phyloP scores from a whole-genome alignment of 768 basidiomycete species.

The Suillus occidentalis region DNA sequence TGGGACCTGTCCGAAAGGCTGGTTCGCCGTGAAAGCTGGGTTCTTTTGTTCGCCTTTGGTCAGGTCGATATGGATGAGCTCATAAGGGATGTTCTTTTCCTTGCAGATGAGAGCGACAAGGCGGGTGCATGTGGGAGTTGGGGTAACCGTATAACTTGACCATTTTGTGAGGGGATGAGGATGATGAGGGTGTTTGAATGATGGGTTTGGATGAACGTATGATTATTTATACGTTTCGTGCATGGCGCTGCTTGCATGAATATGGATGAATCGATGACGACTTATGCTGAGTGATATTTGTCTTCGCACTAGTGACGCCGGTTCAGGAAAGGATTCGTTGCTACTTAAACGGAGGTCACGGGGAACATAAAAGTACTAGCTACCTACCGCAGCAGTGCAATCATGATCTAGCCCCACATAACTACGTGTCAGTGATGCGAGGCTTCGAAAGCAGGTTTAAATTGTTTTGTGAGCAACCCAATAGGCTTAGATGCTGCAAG shows the following conservation, averaged over 20 bases:
- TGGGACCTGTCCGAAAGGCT: conserved; percentile 61
- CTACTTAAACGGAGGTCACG: too few species aligned
- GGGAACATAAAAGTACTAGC: too few species aligned
- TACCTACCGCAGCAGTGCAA: too few species aligned
- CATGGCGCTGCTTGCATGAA: background rate
- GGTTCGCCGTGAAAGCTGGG: conserved; percentile 41
- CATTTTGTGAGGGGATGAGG: conserved; percentile 23
- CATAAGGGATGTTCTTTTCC: conserved; percentile 59
- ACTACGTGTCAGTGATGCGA: too few species aligned
- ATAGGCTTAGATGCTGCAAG: too few species aligned
- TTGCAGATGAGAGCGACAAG: conserved; percentile 51
- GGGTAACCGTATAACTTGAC: conserved; percentile 34
- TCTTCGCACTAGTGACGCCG: background rate
- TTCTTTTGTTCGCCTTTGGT: conserved; percentile 46
- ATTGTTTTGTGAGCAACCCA: too few species aligned
- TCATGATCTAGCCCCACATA: too few species aligned
- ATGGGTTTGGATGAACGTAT: background rate
- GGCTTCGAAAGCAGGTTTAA: too few species aligned
- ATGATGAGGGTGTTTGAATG: background rate
- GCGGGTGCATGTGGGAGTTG: conserved; percentile 47
- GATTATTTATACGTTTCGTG: background rate
- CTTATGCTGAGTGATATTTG: too few species aligned
- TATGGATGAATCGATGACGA: too few species aligned
- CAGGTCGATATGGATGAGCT: conserved; percentile 46
- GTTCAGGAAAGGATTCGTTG: too few species aligned